These are phyloP conservation scores for Xylaria sp. DNA, from an alignment of 2,329 filamentous ascomycete species.

Conservation along the genomic window DNA sequence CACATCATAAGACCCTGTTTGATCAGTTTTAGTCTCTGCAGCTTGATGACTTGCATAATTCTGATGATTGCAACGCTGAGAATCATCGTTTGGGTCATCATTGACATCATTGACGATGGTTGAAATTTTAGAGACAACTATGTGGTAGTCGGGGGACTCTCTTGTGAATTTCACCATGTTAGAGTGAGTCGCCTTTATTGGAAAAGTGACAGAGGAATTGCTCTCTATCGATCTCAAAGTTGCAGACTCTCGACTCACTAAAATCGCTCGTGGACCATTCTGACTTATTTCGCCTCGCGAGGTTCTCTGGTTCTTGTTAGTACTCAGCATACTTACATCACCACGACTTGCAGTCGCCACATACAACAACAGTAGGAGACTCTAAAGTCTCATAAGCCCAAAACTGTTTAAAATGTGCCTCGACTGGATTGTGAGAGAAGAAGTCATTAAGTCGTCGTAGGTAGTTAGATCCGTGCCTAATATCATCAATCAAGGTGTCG, in stretches of 20 bases:
- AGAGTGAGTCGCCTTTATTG: conserved; percentile 32
- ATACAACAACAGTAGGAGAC: conserved; percentile 31
- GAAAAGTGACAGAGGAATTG: conserved; percentile 14
- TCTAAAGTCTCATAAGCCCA: conserved; percentile 36
- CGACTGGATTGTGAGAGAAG: not conserved
- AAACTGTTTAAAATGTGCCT: conserved; percentile 9
- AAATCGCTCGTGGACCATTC: conserved; percentile 22
- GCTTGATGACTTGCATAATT: not conserved
- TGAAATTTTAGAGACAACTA: conserved; percentile 32
- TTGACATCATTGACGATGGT: conserved; percentile 17
- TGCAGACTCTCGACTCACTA: conserved; percentile 33
- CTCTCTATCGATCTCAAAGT: conserved; percentile 15
- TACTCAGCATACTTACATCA: not conserved
- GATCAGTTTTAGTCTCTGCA: not conserved
- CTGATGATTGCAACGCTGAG: not conserved
- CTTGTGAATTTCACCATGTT: conserved; percentile 36
- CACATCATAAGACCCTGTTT: not conserved
- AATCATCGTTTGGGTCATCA: not conserved
- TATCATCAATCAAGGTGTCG: conserved; percentile 25
- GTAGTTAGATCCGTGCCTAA: conserved; percentile 22
- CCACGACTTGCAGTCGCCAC: not conserved
- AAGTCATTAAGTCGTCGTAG: conserved; percentile 20
- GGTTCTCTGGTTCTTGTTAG: conserved; percentile 13
- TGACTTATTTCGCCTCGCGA: conserved; percentile 10
- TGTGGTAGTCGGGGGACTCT: conserved; percentile 18